Base-by-base conservation (phyloP, 805 yeast species). In the Scheffersomyces spartinae region DNA sequence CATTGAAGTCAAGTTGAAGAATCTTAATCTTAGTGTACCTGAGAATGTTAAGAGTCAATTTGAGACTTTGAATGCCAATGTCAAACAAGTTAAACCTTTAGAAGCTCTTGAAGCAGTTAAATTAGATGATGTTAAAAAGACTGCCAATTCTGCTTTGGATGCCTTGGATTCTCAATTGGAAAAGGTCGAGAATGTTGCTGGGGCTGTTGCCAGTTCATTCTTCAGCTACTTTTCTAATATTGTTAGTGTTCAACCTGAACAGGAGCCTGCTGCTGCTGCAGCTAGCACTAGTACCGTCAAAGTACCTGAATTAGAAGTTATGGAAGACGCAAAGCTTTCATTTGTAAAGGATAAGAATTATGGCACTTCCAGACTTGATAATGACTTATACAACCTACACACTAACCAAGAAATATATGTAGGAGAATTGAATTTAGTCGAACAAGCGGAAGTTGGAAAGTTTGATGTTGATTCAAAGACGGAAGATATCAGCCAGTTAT, bases 81-180 rank as follows among this genome's bases (percentile, higher is more conserved):
- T 36, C 7, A 32, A 40, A 27, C 32, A 29, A 9, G 23, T 16
- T 18, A 26, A 19, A 15, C 21, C 7, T 9, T 17, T 9, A 42
- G 35, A 20, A 41, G 35, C 10, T 32, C 47, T 6, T 17, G 9
- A 17, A n/a, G 9, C 19, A 17, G 19, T 9, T 17, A 9, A 17
- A 17, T 9, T 9, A 9, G 19, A 17, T 9, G 19, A n/a, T 17
- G 19, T 9, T 18, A 47, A 45, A 23, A 50, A 59, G 34, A 74
- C 85, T 6, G 83, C 79, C 37, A 64, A 62, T 23, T 71, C 68
- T 18, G 61, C 61, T 26, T 56, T 85, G 25, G 86, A 82, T 34
- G 67, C 70, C 6, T 61, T 86, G 32, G 96, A 85, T 47, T 54
- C 68, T 35, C 76, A 74, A 37, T 58, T 86, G 23, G 94, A 81